Evolutionary conservation across 1,284 basidiomycete genomes (phyloP), one percentile per base, ranked within the genome.

Genomic region (Sanghuangporus sanghuang): DNA sequence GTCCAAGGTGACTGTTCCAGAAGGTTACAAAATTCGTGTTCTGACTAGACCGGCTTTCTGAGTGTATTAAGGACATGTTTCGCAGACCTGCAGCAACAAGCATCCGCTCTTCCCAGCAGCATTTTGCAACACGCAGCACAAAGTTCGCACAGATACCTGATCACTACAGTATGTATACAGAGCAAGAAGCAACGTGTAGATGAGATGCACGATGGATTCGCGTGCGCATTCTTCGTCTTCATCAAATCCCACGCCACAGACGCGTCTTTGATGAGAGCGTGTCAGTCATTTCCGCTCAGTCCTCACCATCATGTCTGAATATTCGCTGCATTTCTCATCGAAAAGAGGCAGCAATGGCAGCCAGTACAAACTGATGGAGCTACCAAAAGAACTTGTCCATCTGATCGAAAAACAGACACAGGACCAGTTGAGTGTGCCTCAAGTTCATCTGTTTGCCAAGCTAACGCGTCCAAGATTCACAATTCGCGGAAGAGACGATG

Each of bases 401-500:
- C 12, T 66, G 12, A 52, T 59, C 18, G 32, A 62, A 53, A 44
- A 59, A 11, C 18, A 42, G n/a, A 42, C 57, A 11, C 49, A 66
- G 49, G 21, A 59, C 14, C 48, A 53, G 62, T 64, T 57, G 53
- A 42, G 44, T 57, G 27, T 5, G 27, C 27, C 27, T 32, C 27
- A 32, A 32, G 5, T 3, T 3, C 49, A 35, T 42, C 18, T 16
- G n/a, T 57, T n/a, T 23, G 44, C n/a, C 8, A 36, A 27, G n/a
- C 11, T 55, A 36, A 57, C n/a, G 35, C 32, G 32, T 38, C 27
- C 6, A 16, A 92, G 91, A 48, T 73, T 94, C 48, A 81, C 81
- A 8, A 89, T 98, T 75, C 95, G 94, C 72, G 95, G 95, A 0
- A 78, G 85, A 49, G 74, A 84, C 1, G 82, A 82, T 18, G 94